Evolutionary conservation across 345 rosid genomes (phyloP).

Genomic region (Pelargonium nanum): DNA sequence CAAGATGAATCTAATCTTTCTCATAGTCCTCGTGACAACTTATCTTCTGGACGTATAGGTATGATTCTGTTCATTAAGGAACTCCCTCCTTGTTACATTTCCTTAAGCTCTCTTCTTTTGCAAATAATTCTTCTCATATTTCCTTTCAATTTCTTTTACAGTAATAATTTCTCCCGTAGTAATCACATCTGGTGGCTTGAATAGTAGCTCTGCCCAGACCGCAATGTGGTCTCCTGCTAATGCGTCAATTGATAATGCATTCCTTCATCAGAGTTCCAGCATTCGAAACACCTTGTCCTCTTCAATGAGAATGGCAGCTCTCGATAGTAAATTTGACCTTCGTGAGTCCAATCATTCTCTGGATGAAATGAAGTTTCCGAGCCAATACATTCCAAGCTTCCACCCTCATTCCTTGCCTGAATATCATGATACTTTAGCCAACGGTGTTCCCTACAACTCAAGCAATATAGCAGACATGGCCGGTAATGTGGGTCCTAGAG

Average conservation of each 20-base stretch:
- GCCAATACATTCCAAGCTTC: neutral
- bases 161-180: slow-evolving; percentile 37
- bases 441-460: neutral
- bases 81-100: neutral
- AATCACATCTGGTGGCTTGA: slow-evolving; percentile 33
- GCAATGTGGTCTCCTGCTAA: slow-evolving; percentile 35
- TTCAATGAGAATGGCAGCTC: slow-evolving; percentile 39
- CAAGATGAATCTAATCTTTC: slow-evolving; percentile 19
- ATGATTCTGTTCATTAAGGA: slow-evolving; percentile 7
- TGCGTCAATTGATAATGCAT: slow-evolving; percentile 45
- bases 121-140: slow-evolving; percentile 1
- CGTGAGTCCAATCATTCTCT: slow-evolving; percentile 28
- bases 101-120: neutral
- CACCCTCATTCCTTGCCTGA: neutral
- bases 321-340: slow-evolving; percentile 45
- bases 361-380: neutral
- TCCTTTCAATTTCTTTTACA: slow-evolving; percentile 17
- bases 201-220: slow-evolving; percentile 41
- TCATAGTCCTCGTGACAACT: slow-evolving; percentile 23
- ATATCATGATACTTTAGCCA: neutral
- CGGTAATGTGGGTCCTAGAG: slow-evolving; percentile 21
- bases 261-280: slow-evolving; percentile 37
- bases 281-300: slow-evolving; percentile 60
- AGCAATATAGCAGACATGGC: slow-evolving; percentile 6
- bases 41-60: slow-evolving; percentile 28